Conservation (phyloP, 805 yeast genomes). For the Monosporozyma aquatica region DNA sequence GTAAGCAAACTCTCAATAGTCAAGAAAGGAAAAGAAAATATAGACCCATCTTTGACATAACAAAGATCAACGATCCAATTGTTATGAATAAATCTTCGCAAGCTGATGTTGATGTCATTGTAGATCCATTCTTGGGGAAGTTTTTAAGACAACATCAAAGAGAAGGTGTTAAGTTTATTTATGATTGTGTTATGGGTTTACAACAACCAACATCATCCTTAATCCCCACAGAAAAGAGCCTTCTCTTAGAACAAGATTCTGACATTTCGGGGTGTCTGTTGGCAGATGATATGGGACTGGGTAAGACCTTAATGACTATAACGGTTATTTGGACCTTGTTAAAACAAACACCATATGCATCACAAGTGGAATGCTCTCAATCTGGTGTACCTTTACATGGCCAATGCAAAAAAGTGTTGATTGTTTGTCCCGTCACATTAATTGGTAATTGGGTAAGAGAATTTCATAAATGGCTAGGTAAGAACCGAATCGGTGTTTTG, state of each 20-base stretch:
- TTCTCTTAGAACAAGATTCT: conserved; percentile 18
- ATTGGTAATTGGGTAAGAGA: conserved; percentile 83
- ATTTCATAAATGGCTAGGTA: conserved; percentile 80
- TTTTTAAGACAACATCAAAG: conserved; percentile 74
- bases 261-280: conserved; percentile 58
- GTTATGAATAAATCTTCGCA: conserved; percentile 33
- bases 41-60: conserved; percentile 35
- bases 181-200: conserved; percentile 73
- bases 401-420: conserved; percentile 48
- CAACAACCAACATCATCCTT: conserved; percentile 22
- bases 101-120: conserved; percentile 39
- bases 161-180: conserved; percentile 75
- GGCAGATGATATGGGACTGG: conserved; percentile 98
- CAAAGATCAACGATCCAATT: conserved; percentile 31
- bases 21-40: conserved; percentile 10
- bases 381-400: conserved; percentile 29
- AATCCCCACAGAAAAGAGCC: conserved; percentile 8
- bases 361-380: conserved; percentile 29
- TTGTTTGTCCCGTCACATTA: conserved; percentile 88
- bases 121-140: conserved; percentile 49
- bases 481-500: conserved; percentile 55
- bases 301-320: conserved; percentile 82
- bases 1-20: conserved; percentile 6
- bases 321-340: conserved; percentile 75
- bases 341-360: conserved; percentile 48